Conservation (phyloP, 805 yeast genomes). For the Candida patagonica region DNA sequence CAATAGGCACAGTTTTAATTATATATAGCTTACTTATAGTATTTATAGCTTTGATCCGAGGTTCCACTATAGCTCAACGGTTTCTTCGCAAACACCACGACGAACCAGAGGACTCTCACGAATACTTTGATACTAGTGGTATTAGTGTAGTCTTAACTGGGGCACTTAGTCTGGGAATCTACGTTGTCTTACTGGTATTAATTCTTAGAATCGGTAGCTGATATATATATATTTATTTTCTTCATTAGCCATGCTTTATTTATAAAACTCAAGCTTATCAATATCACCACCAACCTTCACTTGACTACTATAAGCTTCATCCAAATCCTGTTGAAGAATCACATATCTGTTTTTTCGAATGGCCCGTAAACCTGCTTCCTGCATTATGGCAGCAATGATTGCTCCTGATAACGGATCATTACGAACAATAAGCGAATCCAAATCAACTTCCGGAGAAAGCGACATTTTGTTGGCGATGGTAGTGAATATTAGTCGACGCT, state of each 20-base stretch:
- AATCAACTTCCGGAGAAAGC: constrained; percentile 93
- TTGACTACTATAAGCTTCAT: constrained; percentile 95
- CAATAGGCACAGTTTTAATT: constrained; percentile 59
- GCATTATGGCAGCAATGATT: constrained; percentile 97
- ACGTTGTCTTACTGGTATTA: constrained; percentile 43
- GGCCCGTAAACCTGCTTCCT: constrained; percentile 98
- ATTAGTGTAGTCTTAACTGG: constrained; percentile 46
- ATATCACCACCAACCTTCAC: constrained; percentile 93
- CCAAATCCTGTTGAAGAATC: constrained; percentile 90
- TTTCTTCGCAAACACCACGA: constrained; percentile 26
- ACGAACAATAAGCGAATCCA: constrained; percentile 88
- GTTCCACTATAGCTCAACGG: constrained; percentile 25
- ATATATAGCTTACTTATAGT: constrained; percentile 45
- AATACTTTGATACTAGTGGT: constrained; percentile 53
- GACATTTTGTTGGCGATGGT: constrained; percentile 98
- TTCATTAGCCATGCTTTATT: constrained; percentile 33
- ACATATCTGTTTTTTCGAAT: constrained; percentile 97
- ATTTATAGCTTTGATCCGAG: constrained; percentile 30
- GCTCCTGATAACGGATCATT: constrained; percentile 96
- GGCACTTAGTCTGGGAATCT: constrained; percentile 41
- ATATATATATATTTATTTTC: constrained; percentile 1
- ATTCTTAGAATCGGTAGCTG: constrained; percentile 33
- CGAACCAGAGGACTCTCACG: constrained; percentile 26
- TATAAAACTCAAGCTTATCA: constrained; percentile 96
- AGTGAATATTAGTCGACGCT: constrained; percentile 89